Conservation (phyloP, 108 stramenopile genomes). For the Epithemia pelagica region DNA sequence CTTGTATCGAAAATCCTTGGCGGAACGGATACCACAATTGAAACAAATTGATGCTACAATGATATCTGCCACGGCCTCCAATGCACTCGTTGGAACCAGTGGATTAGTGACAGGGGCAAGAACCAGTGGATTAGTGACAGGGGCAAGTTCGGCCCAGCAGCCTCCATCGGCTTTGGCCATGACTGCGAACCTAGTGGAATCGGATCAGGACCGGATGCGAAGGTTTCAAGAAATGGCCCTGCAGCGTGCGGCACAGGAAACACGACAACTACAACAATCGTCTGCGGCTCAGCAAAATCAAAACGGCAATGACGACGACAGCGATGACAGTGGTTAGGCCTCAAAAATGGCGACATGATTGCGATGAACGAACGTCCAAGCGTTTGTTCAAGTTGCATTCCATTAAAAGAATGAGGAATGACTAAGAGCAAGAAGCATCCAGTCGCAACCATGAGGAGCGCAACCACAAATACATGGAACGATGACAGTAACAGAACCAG, state of each 20-base stretch:
- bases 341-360: no score
- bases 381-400: no score
- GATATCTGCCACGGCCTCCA: conserved; percentile 35
- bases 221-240: conserved; percentile 28
- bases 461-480: no score
- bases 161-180: neutral
- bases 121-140: conserved; percentile 2
- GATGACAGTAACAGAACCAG: no score
- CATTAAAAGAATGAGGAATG: no score
- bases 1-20: conserved; percentile 77
- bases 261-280: neutral
- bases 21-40: conserved; percentile 65
- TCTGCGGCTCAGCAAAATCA: neutral
- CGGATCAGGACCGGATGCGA: conserved; percentile 22
- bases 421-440: no score
- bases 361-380: no score
- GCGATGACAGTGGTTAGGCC: neutral
- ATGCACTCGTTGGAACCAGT: neutral
- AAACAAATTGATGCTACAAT: conserved; percentile 83
- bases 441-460: no score
- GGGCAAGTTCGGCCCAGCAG: conserved; percentile 10
- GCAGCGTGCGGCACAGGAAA: conserved; percentile 30
- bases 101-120: neutral
- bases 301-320: neutral
- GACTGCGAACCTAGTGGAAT: conserved; percentile 5